A percentile compares a stretch with the other conserved stretches of the same genome.
Evolutionary conservation across 2,329 filamentous ascomycete genomes (phyloP).

Genomic region (Diaporthe citriasiana): DNA sequence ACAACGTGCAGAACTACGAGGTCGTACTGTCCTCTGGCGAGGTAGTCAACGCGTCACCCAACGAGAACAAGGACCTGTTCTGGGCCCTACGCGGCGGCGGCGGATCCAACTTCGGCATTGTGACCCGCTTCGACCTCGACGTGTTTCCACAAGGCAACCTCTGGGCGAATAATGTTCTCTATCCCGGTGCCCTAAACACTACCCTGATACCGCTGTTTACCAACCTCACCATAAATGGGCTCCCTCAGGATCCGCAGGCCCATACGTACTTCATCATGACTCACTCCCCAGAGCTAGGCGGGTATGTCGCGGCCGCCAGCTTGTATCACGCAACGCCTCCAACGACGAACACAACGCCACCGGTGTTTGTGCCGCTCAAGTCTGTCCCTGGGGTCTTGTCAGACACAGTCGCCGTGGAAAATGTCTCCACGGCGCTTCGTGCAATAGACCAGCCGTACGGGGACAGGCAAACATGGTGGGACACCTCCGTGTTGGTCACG

Average conservation of each 20-base stretch:
- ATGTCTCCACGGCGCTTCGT: slow-evolving; percentile 46
- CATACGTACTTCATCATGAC: slow-evolving; percentile 21
- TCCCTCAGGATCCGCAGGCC: slow-evolving; percentile 8
- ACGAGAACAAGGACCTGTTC: slow-evolving; percentile 57
- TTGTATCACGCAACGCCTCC: slow-evolving; percentile 18
- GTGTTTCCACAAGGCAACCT: slow-evolving; percentile 45
- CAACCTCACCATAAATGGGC: slow-evolving; percentile 18
- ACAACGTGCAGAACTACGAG: slow-evolving; percentile 61
- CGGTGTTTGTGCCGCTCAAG: not conserved
- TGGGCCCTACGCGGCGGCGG: slow-evolving; percentile 61
- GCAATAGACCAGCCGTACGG: slow-evolving; percentile 48
- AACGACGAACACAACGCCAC: not conserved
- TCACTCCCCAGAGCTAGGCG: not conserved
- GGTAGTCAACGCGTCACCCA: slow-evolving; percentile 57
- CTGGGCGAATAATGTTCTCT: not conserved
- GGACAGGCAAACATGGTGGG: slow-evolving; percentile 50
- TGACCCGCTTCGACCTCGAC: slow-evolving; percentile 50
- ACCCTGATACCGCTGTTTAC: slow-evolving; percentile 32
- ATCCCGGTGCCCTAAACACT: slow-evolving; percentile 43
- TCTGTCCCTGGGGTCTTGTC: slow-evolving; percentile 24
- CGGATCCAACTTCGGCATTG: slow-evolving; percentile 58
- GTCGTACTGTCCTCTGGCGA: slow-evolving; percentile 62
- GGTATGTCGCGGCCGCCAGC: not conserved
- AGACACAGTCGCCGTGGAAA: slow-evolving; percentile 45
- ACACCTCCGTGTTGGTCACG: slow-evolving; percentile 47